A percentile compares a stretch with the other conserved stretches of the same genome.
Conservation (phyloP, 495 filamentous ascomycete genomes). For the Daldinia caldariorum region DNA sequence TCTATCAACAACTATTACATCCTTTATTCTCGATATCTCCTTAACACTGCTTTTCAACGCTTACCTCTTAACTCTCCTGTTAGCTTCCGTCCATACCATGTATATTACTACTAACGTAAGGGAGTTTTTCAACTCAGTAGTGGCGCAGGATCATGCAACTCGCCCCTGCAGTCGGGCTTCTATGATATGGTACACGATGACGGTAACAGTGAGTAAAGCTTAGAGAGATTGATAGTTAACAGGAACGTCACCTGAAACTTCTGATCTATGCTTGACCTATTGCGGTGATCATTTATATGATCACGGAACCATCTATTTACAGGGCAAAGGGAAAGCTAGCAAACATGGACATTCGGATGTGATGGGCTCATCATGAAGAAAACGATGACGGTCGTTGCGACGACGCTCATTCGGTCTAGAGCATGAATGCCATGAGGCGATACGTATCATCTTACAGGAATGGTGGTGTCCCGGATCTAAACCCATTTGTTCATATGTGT, state of each 20-base stretch:
- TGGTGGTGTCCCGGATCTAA: slow-evolving; percentile 59
- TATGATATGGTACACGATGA: not conserved
- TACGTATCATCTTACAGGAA: not conserved
- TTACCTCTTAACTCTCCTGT: not conserved
- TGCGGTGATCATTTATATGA: not conserved
- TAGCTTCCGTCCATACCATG: not conserved
- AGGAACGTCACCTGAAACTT: too few relatives aligned
- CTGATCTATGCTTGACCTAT: not conserved
- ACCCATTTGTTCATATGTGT: slow-evolving; percentile 65
- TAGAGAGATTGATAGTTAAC: not conserved
- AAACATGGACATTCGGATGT: not conserved
- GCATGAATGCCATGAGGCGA: not conserved
- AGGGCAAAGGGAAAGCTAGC: not conserved
- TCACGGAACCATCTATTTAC: not conserved
- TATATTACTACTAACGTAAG: not conserved
- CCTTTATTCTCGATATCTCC: not conserved
- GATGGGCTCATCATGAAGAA: not conserved
- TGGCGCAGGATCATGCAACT: not conserved
- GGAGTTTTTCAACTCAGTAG: not conserved
- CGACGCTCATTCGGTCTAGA: not conserved
- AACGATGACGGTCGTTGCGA: not conserved
- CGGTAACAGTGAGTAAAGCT: not conserved
- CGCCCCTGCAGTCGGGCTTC: not conserved
- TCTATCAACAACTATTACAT: not conserved
- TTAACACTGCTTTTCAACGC: not conserved